These are phyloP conservation scores for Ustilago trichophora DNA, from an alignment of 1,284 basidiomycete species.

Conservation along the genomic window DNA sequence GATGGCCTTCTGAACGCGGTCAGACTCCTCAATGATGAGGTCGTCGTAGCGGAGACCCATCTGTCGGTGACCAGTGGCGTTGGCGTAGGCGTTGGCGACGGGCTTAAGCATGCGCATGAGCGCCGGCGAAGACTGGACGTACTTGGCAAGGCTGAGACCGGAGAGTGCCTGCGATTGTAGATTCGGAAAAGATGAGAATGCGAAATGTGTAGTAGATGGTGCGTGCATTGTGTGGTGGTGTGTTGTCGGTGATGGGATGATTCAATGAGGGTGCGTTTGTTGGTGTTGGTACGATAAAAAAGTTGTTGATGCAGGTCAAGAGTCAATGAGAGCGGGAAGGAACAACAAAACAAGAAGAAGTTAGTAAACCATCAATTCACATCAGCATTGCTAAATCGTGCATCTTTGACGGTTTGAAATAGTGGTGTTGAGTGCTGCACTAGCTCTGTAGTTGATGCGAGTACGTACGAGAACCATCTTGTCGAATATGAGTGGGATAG, in stretches of 20 bases:
- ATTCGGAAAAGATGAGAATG: constrained; percentile 40
- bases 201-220: constrained; percentile 66
- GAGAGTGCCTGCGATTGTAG: constrained; percentile 73
- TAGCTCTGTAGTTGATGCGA: not conserved
- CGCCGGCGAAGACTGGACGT: constrained; percentile 76
- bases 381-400: not conserved
- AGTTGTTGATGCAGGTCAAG: not conserved
- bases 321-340: not conserved
- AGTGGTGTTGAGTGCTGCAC: too few species aligned
- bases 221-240: constrained; percentile 69
- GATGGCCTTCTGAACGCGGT: constrained; percentile 80
- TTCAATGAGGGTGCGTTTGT: not conserved
- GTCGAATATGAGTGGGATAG: not conserved
- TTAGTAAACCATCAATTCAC: not conserved
- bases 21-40: constrained; percentile 87
- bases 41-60: constrained; percentile 95
- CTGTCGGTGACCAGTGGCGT: constrained; percentile 83
- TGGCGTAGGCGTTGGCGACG: constrained; percentile 83
- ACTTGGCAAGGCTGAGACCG: constrained; percentile 77
- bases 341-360: not conserved
- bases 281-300: too few species aligned
- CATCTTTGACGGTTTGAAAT: too few species aligned
- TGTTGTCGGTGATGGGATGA: not conserved
- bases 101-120: constrained; percentile 78
- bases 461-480: constrained; percentile 46